phyloP scores from a whole-genome alignment of 1,284 basidiomycete species.

The Trichosporon ovoides region DNA sequence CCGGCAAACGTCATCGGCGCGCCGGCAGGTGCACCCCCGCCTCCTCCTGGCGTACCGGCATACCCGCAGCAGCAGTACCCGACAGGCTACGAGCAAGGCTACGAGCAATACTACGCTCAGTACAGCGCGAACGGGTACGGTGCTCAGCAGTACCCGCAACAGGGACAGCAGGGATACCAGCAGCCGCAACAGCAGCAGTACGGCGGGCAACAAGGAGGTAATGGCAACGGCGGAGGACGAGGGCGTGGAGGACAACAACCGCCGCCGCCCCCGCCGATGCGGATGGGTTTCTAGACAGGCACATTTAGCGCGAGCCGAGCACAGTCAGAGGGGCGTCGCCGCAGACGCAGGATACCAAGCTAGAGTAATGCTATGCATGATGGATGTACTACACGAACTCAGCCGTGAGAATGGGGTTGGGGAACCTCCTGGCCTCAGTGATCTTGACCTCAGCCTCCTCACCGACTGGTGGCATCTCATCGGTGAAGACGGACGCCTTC shows the following conservation, averaged over 20 bases:
- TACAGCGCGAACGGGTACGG: slow-evolving; percentile 7
- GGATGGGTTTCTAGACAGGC: slow-evolving; percentile 38
- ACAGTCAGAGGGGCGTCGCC: background rate
- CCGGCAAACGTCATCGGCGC: slow-evolving; percentile 17
- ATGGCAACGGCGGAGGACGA: background rate
- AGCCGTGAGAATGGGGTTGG: slow-evolving; percentile 24
- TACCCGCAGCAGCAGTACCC: slow-evolving; percentile 17
- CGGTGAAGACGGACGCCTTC: background rate
- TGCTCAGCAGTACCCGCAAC: slow-evolving; percentile 12
- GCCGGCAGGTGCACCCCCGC: slow-evolving; percentile 13
- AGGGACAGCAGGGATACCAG: slow-evolving; percentile 11
- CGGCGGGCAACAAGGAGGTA: slow-evolving; percentile 6
- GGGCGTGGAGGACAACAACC: slow-evolving; percentile 10
- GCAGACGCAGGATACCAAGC: background rate
- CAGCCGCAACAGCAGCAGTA: slow-evolving; percentile 12
- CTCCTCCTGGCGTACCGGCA: slow-evolving; percentile 10
- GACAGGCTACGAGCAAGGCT: slow-evolving; percentile 18
- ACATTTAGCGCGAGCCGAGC: background rate
- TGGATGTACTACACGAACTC: slow-evolving; percentile 7
- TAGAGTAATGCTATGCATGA: slow-evolving; percentile 14
- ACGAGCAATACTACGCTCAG: slow-evolving; percentile 14
- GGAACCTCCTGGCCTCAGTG: slow-evolving; percentile 21
- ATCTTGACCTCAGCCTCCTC: slow-evolving; percentile 28
- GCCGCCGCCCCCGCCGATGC: slow-evolving; percentile 39
- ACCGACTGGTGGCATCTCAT: slow-evolving; percentile 13